phyloP scores from a whole-genome alignment of 169 alveolate species.

The Cryptosporidium felis region DNA sequence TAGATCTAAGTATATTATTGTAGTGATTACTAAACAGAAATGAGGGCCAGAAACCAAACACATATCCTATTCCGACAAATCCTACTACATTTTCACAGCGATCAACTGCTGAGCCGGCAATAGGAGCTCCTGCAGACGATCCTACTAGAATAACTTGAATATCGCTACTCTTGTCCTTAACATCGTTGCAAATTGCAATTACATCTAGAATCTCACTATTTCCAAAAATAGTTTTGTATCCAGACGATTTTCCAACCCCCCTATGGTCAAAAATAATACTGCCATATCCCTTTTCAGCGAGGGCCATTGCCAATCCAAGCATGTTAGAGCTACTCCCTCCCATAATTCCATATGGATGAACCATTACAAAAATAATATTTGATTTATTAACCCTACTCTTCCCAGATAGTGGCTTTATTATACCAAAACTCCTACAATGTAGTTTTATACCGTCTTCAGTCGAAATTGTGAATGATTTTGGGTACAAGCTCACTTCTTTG shows the following conservation, averaged over 20 bases:
- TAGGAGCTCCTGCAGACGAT: constrained; percentile 81
- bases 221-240: constrained; percentile 74
- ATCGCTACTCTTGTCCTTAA: constrained; percentile 7
- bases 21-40: constrained; percentile 75
- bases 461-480: constrained; percentile 13
- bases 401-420: not conserved
- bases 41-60: constrained; percentile 76
- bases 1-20: constrained; percentile 55
- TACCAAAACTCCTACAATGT: constrained; percentile 58
- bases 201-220: constrained; percentile 74
- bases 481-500: constrained; percentile 24
- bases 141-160: constrained; percentile 73
- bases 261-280: constrained; percentile 75
- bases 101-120: constrained; percentile 79
- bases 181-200: constrained; percentile 72
- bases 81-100: constrained; percentile 70
- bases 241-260: constrained; percentile 75
- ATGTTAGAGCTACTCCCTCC: constrained; percentile 65
- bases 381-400: not conserved
- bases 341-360: constrained; percentile 67
- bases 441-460: constrained; percentile 43
- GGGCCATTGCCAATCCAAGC: constrained; percentile 73
- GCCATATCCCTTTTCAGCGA: constrained; percentile 72
- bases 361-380: constrained; percentile 32
- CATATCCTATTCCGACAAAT: constrained; percentile 77